Evolutionary conservation across 768 basidiomycete species (phyloP), one percentile per base, ranked within the genome.

Genomic region (Russula ochroleuca): DNA sequence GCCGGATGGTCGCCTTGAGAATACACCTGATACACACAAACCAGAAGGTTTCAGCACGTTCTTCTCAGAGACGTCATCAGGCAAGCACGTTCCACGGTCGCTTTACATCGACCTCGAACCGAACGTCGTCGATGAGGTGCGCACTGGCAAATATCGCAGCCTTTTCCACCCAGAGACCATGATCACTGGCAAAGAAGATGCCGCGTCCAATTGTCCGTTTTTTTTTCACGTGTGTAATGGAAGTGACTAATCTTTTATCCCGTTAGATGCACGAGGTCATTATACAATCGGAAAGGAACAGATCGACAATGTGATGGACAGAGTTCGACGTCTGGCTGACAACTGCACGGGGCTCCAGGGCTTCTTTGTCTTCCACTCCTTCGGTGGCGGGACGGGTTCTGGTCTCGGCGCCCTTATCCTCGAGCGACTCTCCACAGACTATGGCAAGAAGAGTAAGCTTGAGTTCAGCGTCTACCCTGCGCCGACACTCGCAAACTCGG

Each of bases 341-440:
- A 97, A 97, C 79, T 98, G 96, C 80, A 85, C 86, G 55, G 97
- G 97, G 74, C 87, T 99, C 50, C 97, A 99, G 78, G 97, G 97
- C 72, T 99, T 99, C 86, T 98, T 98, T 74, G 92, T 98, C 73
- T 98, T 98, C 86, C 97, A 98, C 80, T 98, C 97, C 21, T 98
- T 99, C 75, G 97, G 97, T 74, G 97, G 97, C 74, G 97, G 97
- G 77, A 98, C 97, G 74, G 97, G 97, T 72, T 99, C 97, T 66
- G 97, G 97, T 73, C 96, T 99, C 72, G 97, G 97, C 74, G 96
- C 97, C 63, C 89, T 99, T 70, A 83, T 99, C 66, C 85, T 98
- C 65, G 97, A 99, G 79, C 87, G 94, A 63, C 87, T 99, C 70
- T 98, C 96, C 33, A 90, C 92, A 62, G 97, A 99, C 77, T 99